A percentile compares a stretch with the other conserved stretches of the same genome.
Conservation (phyloP, 1,284 basidiomycete species). For the Ustilago esculenta region DNA sequence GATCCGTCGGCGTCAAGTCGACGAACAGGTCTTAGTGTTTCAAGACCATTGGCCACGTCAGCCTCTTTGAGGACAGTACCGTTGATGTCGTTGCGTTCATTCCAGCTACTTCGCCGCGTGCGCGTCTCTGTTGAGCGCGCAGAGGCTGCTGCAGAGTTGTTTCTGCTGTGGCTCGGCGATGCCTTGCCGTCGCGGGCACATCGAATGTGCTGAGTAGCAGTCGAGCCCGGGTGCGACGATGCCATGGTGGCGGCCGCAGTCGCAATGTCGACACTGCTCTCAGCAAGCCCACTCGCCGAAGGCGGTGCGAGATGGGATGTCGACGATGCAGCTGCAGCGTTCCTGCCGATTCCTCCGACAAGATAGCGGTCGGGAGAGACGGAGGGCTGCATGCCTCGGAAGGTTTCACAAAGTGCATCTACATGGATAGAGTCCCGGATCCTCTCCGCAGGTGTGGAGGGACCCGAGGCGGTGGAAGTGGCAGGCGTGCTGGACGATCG, state of each 20-base stretch:
- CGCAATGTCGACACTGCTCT: conserved; percentile 33
- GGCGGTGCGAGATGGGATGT: conserved; percentile 31
- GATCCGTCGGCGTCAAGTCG: conserved; percentile 83
- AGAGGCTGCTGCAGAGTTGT: conserved; percentile 28
- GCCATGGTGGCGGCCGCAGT: conserved; percentile 46
- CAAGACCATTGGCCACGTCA: conserved; percentile 74
- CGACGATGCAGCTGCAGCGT: conserved; percentile 23
- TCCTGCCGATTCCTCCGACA: conserved; percentile 22
- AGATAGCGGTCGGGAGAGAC: conserved; percentile 20
- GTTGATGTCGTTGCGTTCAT: conserved; percentile 74
- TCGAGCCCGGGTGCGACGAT: conserved; percentile 30
- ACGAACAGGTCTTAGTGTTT: conserved; percentile 90
- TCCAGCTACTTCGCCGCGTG: conserved; percentile 60
- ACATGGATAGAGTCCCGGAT: conserved; percentile 47
- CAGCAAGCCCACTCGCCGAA: conserved; percentile 23
- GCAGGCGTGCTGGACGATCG: conserved; percentile 48
- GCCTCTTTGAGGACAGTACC: conserved; percentile 82
- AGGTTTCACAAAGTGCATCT: conserved; percentile 47
- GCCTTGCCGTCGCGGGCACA: conserved; percentile 44
- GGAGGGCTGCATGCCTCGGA: conserved; percentile 49
- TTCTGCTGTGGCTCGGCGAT: conserved; percentile 36
- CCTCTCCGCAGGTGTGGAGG: conserved; percentile 41
- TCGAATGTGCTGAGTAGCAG: conserved; percentile 37
- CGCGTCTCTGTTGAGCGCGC: conserved; percentile 15
- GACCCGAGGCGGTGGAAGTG: conserved; percentile 49